Evolutionary conservation across 2,329 filamentous ascomycete genomes (phyloP).

Genomic region (Cladosporium cucumerinum): DNA sequence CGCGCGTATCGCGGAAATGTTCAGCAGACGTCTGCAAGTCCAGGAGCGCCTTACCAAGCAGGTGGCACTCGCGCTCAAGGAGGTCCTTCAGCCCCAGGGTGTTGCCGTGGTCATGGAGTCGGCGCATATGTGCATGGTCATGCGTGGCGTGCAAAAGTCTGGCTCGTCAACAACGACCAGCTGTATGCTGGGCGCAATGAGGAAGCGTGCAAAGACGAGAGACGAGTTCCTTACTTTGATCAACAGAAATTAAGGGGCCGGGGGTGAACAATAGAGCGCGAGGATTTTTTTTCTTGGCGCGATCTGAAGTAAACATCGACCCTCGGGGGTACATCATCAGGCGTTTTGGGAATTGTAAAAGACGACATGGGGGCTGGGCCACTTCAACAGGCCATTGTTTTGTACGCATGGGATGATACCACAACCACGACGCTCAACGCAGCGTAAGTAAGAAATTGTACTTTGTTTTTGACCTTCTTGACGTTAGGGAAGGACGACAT

Average conservation of each 20-base stretch:
- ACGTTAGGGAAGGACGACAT: neutral
- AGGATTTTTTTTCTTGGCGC: neutral
- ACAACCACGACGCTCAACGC: conserved; percentile 32
- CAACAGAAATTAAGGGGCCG: conserved; percentile 24
- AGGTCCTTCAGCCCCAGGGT: conserved; percentile 88
- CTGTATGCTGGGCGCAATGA: conserved; percentile 95
- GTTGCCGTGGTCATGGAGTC: conserved; percentile 98
- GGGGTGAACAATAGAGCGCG: neutral
- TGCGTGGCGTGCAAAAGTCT: conserved; percentile 96
- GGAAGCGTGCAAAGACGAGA: conserved; percentile 85
- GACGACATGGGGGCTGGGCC: conserved; percentile 20
- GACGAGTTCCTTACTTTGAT: conserved; percentile 87
- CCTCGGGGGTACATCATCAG: conserved; percentile 10
- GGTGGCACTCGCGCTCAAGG: conserved; percentile 88
- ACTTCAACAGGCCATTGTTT: conserved; percentile 31
- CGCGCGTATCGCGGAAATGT: conserved; percentile 95
- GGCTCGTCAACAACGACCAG: conserved; percentile 85
- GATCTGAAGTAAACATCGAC: neutral
- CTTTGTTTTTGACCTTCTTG: neutral
- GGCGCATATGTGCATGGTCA: conserved; percentile 96
- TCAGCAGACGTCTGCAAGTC: conserved; percentile 85
- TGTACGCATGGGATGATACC: conserved; percentile 30
- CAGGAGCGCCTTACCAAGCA: conserved; percentile 96
- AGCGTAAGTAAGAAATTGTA: conserved; percentile 28
- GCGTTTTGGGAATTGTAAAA: conserved; percentile 5